Evolutionary conservation across 768 basidiomycete species (phyloP), one percentile per base, ranked within the genome.

Genomic region (Lactifluus rugatus): DNA sequence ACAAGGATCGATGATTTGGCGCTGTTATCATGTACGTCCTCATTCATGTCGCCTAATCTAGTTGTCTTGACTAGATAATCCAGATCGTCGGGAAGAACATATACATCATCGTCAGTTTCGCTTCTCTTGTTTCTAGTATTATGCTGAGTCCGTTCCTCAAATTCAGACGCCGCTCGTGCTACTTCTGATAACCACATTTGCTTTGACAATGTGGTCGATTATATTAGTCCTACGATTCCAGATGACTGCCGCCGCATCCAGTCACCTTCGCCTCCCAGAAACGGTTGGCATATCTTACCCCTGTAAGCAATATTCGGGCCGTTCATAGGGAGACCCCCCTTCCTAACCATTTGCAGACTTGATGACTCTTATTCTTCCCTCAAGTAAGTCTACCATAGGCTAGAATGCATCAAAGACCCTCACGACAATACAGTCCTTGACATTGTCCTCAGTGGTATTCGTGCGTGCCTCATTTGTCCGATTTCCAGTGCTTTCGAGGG

Each of bases 11-110:
- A 55, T 60, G 58, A 45, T 60, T n/a, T 44, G 26, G 36, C 58
- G 58, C 5, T 60, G 58, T 23, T 55, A 60, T 51, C 9, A 60
- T 47, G 58, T 60, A 34, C 28, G 58, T 55, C 21, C 26, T 46
- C 8, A 11, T 31, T 19, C 14, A 19, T 19, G 21, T 46, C 16
- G 11, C 28, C 16, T 13, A 17, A 19, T 11, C 1, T 13, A 13
- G 14, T 13, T 11, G 2, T 37, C 41, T 37, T 55, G 26, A 60
- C 21, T 34, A 11, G 9, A 39, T 2, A 6, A 14, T 31, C 19
- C 19, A 60, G 58, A 42, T 55, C 8, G 48, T 60, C 3, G 36
- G 36, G 31, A 19, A 32, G 48, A 59, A 54, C 37, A 23, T 37
- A 25, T 37, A 42, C 17, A 37, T 54, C n/a, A 54, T 37, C 11